Percentiles rank a stretch among this genome's conserved stretches.
Evolutionary conservation across 169 alveolate species (phyloP).

Genomic region (Plasmodium malariae): DNA sequence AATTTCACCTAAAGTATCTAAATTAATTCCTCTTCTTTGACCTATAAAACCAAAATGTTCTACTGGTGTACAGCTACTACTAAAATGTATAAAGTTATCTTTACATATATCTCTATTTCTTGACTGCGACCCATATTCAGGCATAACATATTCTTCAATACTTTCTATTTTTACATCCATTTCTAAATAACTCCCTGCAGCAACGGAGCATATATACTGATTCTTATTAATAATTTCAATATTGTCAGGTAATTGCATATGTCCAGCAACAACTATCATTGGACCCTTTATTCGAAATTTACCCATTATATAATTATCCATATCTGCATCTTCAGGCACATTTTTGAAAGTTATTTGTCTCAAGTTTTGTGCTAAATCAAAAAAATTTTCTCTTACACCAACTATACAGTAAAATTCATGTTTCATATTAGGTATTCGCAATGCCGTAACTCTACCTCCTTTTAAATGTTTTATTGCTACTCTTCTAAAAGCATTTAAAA

Average conservation of each 20-base stretch:
- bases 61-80: conserved; percentile 87
- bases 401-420: conserved; percentile 85
- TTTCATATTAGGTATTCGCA: conserved; percentile 87
- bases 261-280: conserved; percentile 91
- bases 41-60: conserved; percentile 88
- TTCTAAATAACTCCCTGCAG: conserved; percentile 85
- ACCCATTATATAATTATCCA: conserved; percentile 82
- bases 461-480: conserved; percentile 86
- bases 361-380: conserved; percentile 84
- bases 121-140: conserved; percentile 90
- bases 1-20: conserved; percentile 87
- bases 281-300: conserved; percentile 89
- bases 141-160: conserved; percentile 87
- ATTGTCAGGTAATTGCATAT: conserved; percentile 82
- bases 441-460: conserved; percentile 89
- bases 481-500: conserved; percentile 88
- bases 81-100: conserved; percentile 89
- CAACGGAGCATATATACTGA: conserved; percentile 87
- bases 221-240: conserved; percentile 88
- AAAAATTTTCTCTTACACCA: conserved; percentile 87
- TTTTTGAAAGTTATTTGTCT: conserved; percentile 85
- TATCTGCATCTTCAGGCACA: conserved; percentile 86
- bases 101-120: conserved; percentile 87
- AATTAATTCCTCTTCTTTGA: conserved; percentile 88
- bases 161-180: conserved; percentile 91